A percentile compares a stretch with the other conserved stretches of the same genome.
phyloP scores from a whole-genome alignment of 345 rosid genomes.

The Pistacia atlantica region DNA sequence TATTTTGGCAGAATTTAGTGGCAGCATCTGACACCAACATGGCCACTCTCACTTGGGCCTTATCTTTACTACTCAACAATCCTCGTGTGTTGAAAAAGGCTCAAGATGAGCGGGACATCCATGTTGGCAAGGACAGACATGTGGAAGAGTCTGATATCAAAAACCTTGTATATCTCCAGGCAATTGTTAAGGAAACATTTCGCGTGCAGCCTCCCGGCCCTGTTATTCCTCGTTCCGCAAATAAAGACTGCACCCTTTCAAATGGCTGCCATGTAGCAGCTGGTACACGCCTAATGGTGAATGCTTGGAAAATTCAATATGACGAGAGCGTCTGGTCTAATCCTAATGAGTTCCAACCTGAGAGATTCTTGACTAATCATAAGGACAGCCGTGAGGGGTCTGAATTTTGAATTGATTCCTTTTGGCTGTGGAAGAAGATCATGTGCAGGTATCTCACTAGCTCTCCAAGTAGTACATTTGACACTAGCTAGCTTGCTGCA shows the following conservation, averaged over 20 bases:
- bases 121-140: conserved; percentile 20
- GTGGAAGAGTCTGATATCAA: conserved; percentile 13
- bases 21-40: conserved; percentile 29
- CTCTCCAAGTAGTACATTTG: conserved; percentile 34
- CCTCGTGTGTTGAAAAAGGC: conserved; percentile 19
- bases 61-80: conserved; percentile 33
- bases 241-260: conserved; percentile 21
- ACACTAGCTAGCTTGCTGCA: conserved; percentile 44
- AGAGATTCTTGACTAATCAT: conserved; percentile 36
- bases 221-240: conserved; percentile 19
- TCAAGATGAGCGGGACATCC: conserved; percentile 27
- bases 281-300: conserved; percentile 29
- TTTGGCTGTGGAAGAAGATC: conserved; percentile 43
- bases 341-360: conserved; percentile 30
- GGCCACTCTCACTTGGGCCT: conserved; percentile 27
- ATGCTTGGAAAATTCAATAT: conserved; percentile 29
- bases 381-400: conserved; percentile 32
- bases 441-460: conserved; percentile 38
- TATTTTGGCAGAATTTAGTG: conserved; percentile 24
- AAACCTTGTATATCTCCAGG: conserved; percentile 30
- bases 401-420: conserved; percentile 37
- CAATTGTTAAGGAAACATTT: conserved; percentile 40
- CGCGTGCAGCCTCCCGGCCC: conserved; percentile 35
- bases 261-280: conserved; percentile 24
- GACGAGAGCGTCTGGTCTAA: conserved; percentile 29